Base-by-base conservation (phyloP, 768 basidiomycete genomes). In the Calocybe indica region DNA sequence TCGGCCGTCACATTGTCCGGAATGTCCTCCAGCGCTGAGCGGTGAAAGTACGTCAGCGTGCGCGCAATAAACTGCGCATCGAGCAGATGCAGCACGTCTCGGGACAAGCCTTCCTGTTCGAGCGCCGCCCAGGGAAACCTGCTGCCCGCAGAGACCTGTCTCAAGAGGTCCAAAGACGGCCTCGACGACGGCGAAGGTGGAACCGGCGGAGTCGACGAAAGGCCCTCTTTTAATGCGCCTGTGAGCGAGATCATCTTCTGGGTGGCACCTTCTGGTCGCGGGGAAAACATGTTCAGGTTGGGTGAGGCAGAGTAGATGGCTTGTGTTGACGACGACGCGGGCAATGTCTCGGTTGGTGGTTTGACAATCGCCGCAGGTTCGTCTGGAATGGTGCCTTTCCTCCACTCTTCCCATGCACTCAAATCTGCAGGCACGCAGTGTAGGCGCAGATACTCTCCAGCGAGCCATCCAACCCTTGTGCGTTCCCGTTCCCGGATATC, bases 41-140 rank as follows among this genome's bases (percentile, higher is more conserved):
- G 74, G 62, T 88, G 83, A 62, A 81, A 86, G 0, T 75, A 51
- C 31, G 72, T 74, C 50, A 92, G 65, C 61, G 85, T 86, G 43
- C 70, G 69, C 1, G 86, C 82, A 15, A 91, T 60, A 12, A 82
- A 51, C 44, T 74, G 68, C 5, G 78, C 74, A 52, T 88, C 85
- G n/a, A 88, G 65, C 12, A 70, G 57, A 9, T 84, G 70, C 40
- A 92, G 70, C 6, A 85, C 69, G 28, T 85, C 83, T 12, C 80
- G 70, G 9, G 85, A 81, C 9, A 92, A 70, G 0, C 87, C 88
- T 51, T 84, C 83, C 39, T 73, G 72, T 8, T 80, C 72, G 9
- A 90, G 68, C 13, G 72, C 68, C 1, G 65, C 56, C 73, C 81
- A 82, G 3, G 83, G 68, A 31, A 68, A 68, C 12, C 57, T 55